Evolutionary conservation across 2,329 filamentous ascomycete species (phyloP), one percentile per base, ranked within the genome.

Genomic region (Lachnellula willkommii): DNA sequence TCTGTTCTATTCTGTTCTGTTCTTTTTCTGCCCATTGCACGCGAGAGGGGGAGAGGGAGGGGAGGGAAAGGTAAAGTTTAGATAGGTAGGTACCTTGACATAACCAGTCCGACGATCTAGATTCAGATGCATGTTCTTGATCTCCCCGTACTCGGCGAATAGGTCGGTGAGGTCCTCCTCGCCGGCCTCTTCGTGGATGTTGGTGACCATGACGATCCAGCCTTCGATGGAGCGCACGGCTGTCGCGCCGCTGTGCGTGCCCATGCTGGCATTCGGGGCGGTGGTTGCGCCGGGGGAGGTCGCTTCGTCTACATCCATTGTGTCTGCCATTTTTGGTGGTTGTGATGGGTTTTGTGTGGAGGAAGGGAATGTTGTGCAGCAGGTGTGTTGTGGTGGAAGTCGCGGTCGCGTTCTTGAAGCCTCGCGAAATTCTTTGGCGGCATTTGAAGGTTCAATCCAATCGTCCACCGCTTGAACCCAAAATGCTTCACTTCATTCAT

Each of bases 141-240:
- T 90, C 73, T 93, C 88, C 65, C 90, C 90, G 68, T 81, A 94
- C 66, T 94, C 89, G 67, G 84, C 87, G 71, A 94, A 94, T 71
- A 84, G 80, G 71, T 94, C 90, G 67, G 88, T 87, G 55, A 94
- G 72, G 47, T 89, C 85, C 75, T 94, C 89, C 74, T 94, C 89
- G 65, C 87, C 88, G 50, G 89, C 88, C 72, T 94, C 89, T 70
- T 94, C 89, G 75, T 94, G 89, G 36, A 94, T 87, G 68, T 94
- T 94, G 52, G 89, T 92, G 63, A 89, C 89, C 60, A 90, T 84
- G 67, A 94, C 79, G 72, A 94, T 94, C 90, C 90, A 94, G 65
- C 90, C 89, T 74, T 94, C 89, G 68, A 94, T 92, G 54, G 87
- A 91, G 66, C 89, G 88, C 57, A 94, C 89, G 24, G 89, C 89